Evolutionary conservation across 1,284 basidiomycete species (phyloP), one percentile per base, ranked within the genome.

Genomic region (Taiwanofungus camphoratus): DNA sequence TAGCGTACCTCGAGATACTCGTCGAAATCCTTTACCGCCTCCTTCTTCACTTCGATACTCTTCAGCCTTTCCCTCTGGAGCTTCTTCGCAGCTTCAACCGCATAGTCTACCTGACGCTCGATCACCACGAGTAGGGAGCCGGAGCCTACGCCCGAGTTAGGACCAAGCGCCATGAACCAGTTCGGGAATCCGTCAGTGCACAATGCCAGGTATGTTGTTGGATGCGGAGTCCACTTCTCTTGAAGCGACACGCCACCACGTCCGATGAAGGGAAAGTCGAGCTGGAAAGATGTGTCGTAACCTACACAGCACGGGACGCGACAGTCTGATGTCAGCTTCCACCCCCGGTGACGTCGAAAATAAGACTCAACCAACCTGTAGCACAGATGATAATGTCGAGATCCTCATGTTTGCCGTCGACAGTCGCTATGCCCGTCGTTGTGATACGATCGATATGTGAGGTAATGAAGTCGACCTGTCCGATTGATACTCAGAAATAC

Each of bases 121-220:
- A 77, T 65, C 1, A 79, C 45, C 13, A 76, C 59, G 2, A 80
- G 57, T 18, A 81, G 57, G 16, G 72, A 74, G 3, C 77, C 76
- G 0, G 71, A 68, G 2, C 76, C 78, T 32, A 75, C 63, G 13
- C 54, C 64, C 13, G 74, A 67, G 53, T 79, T 82, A 1, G 80
- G 79, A 0, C 80, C 79, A 9, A 76, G 60, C 18, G 66, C 54
- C 46, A 71, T 67, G 64, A 79, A 79, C 67, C 70, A 71, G 56
- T 81, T 82, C 19, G 80, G 80, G 56, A 82, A 81, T 3, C 73
- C 75, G 41, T 79, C 75, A 13, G 73, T 68, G 24, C 72, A 70
- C 23, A 81, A 52, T 3, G 70, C 65, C 7, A 82, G 63, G 55
- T 82, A 82, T 9, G 76, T 72, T 11, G 59, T 53, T 1, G 80